Base-by-base conservation (phyloP, 2,329 filamentous ascomycete genomes). In the Rutstroemia sp. region DNA sequence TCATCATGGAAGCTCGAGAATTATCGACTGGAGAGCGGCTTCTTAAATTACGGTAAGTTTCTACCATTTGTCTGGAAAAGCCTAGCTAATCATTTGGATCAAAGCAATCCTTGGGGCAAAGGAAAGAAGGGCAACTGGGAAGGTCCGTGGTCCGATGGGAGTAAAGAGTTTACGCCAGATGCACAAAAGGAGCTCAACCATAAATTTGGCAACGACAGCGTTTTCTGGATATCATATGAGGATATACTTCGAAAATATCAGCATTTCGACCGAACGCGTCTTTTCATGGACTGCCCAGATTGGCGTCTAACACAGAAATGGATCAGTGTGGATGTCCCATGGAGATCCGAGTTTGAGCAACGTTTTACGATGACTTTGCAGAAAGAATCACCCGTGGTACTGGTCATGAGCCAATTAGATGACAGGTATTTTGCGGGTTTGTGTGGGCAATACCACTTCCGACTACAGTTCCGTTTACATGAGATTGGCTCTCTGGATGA, bases 191-290 rank as follows among this genome's bases (percentile, higher is more conserved):
- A 83, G 66, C 75, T 84, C 1, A 74, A 73, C 44, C 81, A 84
- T 64, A 76, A 75, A 30, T 84, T 84, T 56, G 81, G 81, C 21
- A 80, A 78, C 60, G 81, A 84, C 62, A 82, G 80, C 0, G 79
- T 82, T 12, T 84, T 84, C 64, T 84, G 81, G 81, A 84, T 84
- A 57, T 76, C 79, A 1, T 84, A 83, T 63, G 74, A 80, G 51
- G 82, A 86, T 62, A 73, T 86, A 52, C 75, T 86, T 12, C 76
- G 78, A 60, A 85, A 84, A 63, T 86, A 81, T 64, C 77, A 78
- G 49, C 76, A 78, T 61, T 79, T 86, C 53, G 81, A 86, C 64
- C 76, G 82, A 14, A 86, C 83, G 0, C 75, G 82, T 0, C 76
- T 86, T 17, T 86, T 86, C 68, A 73, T 78, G 25, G 78, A 82